Evolutionary conservation across 805 yeast species (phyloP), one percentile per base, ranked within the genome.

Genomic region (Yamadazyma sp.): DNA sequence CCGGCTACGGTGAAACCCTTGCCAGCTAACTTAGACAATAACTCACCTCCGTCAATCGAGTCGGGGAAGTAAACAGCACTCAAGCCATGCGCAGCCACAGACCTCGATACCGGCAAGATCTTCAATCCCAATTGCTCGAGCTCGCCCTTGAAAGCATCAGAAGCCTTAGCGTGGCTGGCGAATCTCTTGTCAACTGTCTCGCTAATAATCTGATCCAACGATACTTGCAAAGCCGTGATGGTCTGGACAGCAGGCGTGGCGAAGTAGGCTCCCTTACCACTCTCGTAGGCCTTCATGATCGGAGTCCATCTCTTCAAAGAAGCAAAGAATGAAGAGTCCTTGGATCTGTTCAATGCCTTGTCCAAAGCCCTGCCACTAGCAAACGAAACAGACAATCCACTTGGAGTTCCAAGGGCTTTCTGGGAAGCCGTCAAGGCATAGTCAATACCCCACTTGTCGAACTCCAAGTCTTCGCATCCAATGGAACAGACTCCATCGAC

Each of bases 181-280:
- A 86, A 72, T 58, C 95, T 74, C 38, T 62, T 64, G 42, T 76
- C 81, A 41, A 90, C 64, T 4, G 60, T 31, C 42, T 70, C 68
- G 25, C 73, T 64, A 41, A 87, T 64, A 46, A 89, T 80, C 58
- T 85, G 89, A 40, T 73, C 75, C 47, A 90, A 73, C 4, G 96
- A 80, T 3, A 75, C 84, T 58, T 79, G 79, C 52, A 88, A 73
- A 11, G 96, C 90, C 54, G 84, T 84, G 44, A 91, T 70, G 44
- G 84, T 74, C 66, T 88, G 96, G 31, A 86, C 83, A 0, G 97
- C 84, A n/a, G 96, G 97, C 6, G 97, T 91, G n/a, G 96, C 96
- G 57, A 88, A 91, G 70, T 90, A 93, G 6, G 90, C 85, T 12
- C 76, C 79, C 47, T 74, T 71, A 32, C 90, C 90, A 33, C 76